Evolutionary conservation across 2,329 filamentous ascomycete genomes (phyloP).

Genomic region (Colletotrichum horii): DNA sequence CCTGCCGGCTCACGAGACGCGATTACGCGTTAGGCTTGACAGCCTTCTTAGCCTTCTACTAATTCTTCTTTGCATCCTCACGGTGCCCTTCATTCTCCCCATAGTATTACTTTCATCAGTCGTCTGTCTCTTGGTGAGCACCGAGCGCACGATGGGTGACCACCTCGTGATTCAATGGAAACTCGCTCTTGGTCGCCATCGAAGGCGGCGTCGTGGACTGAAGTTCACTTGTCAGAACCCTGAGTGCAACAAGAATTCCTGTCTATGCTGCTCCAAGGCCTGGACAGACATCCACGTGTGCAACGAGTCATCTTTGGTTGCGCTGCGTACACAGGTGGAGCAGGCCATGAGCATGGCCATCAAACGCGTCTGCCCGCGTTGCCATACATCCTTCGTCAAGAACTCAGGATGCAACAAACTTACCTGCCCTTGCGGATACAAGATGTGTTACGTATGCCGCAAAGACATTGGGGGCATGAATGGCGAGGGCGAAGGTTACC

Average conservation of each 20-base stretch:
- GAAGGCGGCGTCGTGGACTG: conserved; percentile 73
- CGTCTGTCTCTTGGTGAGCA: conserved; percentile 47
- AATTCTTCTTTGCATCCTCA: conserved; percentile 55
- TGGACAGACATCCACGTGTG: conserved; percentile 93
- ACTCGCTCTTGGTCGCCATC: conserved; percentile 68
- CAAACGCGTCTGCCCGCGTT: conserved; percentile 92
- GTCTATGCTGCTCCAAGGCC: conserved; percentile 78
- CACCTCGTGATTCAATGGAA: conserved; percentile 54
- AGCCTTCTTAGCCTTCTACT: conserved; percentile 54
- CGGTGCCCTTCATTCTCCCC: conserved; percentile 62
- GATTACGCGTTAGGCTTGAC: conserved; percentile 61
- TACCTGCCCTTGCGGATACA: conserved; percentile 93
- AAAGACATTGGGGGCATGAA: conserved; percentile 65
- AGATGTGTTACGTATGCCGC: conserved; percentile 97
- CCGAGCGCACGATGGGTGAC: conserved; percentile 45
- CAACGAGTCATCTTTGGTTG: conserved; percentile 81
- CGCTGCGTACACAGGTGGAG: conserved; percentile 88
- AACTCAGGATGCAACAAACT: conserved; percentile 95
- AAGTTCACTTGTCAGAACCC: conserved; percentile 80
- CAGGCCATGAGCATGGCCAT: conserved; percentile 92
- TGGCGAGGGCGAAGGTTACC: conserved; percentile 72
- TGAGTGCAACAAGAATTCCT: conserved; percentile 73
- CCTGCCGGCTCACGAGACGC: conserved; percentile 58
- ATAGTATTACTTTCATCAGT: conserved; percentile 54
- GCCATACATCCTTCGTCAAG: conserved; percentile 92